These are phyloP conservation scores for Yamadazyma taylorii DNA, from an alignment of 1,139 yeast species.

Conservation along the genomic window DNA sequence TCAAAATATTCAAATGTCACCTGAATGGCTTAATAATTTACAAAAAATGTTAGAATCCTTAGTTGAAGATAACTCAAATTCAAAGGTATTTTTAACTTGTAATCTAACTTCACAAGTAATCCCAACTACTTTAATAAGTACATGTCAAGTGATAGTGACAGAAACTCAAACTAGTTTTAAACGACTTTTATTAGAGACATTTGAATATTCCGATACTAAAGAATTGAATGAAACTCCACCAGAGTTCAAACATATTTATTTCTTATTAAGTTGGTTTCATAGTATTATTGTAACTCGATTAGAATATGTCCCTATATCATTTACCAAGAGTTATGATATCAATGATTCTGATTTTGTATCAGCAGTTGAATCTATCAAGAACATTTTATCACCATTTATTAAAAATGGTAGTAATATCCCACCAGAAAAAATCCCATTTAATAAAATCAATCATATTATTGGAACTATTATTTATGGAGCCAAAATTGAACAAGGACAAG, in stretches of 20 bases:
- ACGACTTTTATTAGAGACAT: slow-evolving; percentile 44
- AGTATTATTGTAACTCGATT: slow-evolving; percentile 58
- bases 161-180: slow-evolving; percentile 67
- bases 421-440: slow-evolving; percentile 59
- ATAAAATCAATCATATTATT: slow-evolving; percentile 48
- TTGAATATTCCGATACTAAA: slow-evolving; percentile 26
- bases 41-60: slow-evolving; percentile 44
- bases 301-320: slow-evolving; percentile 64
- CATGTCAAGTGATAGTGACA: slow-evolving; percentile 52
- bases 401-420: slow-evolving; percentile 34
- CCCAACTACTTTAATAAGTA: slow-evolving; percentile 52
- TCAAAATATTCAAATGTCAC: slow-evolving; percentile 77
- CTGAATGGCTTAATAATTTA: slow-evolving; percentile 57
- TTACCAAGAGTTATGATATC: slow-evolving; percentile 61
- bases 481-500: slow-evolving; percentile 54
- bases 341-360: slow-evolving; percentile 73
- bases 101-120: slow-evolving; percentile 43
- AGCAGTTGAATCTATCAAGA: slow-evolving; percentile 45
- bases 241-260: slow-evolving; percentile 49
- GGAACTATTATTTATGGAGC: slow-evolving; percentile 73
- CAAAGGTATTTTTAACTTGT: slow-evolving; percentile 63
- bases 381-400: slow-evolving; percentile 29
- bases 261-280: slow-evolving; percentile 71
- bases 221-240: slow-evolving; percentile 29
- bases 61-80: slow-evolving; percentile 19